Evolutionary conservation across 1,139 yeast species (phyloP).

Genomic region (Wickerhamiella infanticola): DNA sequence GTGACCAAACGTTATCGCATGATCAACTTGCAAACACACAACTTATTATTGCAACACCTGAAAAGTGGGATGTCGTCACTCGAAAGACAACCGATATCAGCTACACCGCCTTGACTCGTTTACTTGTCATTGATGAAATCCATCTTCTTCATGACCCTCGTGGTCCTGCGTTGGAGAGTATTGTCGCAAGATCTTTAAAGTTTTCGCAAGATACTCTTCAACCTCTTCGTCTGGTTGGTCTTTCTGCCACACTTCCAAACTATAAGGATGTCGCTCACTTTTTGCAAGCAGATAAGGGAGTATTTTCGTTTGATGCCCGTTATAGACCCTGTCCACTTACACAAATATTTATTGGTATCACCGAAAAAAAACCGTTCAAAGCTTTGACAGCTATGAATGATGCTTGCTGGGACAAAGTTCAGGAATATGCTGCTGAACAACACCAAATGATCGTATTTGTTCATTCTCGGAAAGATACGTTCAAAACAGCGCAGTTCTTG

Average conservation of each 20-base stretch:
- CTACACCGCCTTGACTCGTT: conserved; percentile 45
- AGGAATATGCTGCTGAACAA: conserved; percentile 42
- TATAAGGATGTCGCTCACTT: conserved; percentile 77
- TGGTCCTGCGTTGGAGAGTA: conserved; percentile 86
- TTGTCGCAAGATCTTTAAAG: conserved; percentile 60
- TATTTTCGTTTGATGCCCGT: conserved; percentile 68
- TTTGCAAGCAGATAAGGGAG: conserved; percentile 37
- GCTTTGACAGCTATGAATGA: conserved; percentile 74
- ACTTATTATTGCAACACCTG: conserved; percentile 82
- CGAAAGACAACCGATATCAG: conserved; percentile 56
- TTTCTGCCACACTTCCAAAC: conserved; percentile 91
- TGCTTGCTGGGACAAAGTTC: conserved; percentile 72
- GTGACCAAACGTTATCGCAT: conserved; percentile 69
- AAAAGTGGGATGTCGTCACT: conserved; percentile 93
- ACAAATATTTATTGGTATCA: conserved; percentile 77
- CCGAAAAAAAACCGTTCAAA: conserved; percentile 71
- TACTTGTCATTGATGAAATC: conserved; percentile 84
- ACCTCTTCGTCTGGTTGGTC: conserved; percentile 49
- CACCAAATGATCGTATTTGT: conserved; percentile 83
- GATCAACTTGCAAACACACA: conserved; percentile 70
- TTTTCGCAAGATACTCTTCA: conserved; percentile 19
- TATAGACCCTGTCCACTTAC: conserved; percentile 88
- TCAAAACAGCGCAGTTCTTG: conserved; percentile 64
- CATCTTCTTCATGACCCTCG: conserved; percentile 88
- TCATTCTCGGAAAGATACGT: conserved; percentile 87